Evolutionary conservation across 2,329 filamentous ascomycete species (phyloP).

Genomic region (Bisporella sp.): DNA sequence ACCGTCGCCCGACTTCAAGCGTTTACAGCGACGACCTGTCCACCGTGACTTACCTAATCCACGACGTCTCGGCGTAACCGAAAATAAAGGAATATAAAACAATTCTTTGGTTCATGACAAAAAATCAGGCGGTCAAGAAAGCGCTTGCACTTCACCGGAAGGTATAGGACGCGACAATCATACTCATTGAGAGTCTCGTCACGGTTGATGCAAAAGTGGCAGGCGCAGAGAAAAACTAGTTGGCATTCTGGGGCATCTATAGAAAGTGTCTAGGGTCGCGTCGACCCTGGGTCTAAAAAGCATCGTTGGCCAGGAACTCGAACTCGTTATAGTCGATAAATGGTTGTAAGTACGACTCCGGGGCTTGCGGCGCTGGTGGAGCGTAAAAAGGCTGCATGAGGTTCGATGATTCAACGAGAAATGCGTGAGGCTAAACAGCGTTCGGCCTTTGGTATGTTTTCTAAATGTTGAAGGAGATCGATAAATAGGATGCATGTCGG

Average conservation of each 20-base stretch:
- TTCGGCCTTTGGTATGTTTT: conserved; percentile 5
- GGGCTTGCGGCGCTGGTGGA: conserved; percentile 1
- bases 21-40: conserved; percentile 10
- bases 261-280: conserved; percentile 8
- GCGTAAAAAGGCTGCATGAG: conserved; percentile 1
- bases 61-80: conserved; percentile 8
- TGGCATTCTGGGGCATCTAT: conserved; percentile 15
- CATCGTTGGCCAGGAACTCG: conserved; percentile 7
- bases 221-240: conserved; percentile 12
- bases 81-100: conserved; percentile 9
- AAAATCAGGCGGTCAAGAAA: conserved; percentile 11
- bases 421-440: conserved; percentile 6
- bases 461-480: conserved; percentile 1
- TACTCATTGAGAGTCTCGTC: conserved; percentile 6
- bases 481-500: conserved; percentile 1
- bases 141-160: conserved; percentile 7
- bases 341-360: conserved; percentile 6
- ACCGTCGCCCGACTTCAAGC: conserved; percentile 8
- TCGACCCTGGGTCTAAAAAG: conserved; percentile 8
- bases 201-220: conserved; percentile 6
- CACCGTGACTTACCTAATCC: conserved; percentile 9
- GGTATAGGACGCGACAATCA: conserved; percentile 8
- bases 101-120: conserved; percentile 9
- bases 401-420: not conserved
- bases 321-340: conserved; percentile 9